Base-by-base conservation (phyloP, 371 early-diverging fungal species). In the Apophysomyces elegans region DNA sequence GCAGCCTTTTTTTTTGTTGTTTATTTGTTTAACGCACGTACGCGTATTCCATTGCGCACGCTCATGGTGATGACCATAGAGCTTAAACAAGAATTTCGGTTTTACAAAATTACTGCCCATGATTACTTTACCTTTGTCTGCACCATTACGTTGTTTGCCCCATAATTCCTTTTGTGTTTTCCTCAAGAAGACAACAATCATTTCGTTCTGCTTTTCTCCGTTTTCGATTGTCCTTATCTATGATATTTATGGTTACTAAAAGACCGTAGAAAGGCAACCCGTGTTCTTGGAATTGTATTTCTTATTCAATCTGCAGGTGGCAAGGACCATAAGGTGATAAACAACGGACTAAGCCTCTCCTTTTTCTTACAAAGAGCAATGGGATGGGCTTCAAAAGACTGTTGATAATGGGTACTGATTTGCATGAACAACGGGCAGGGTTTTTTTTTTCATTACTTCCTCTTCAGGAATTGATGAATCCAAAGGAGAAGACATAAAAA, bases 391-490 rank as follows among this genome's bases (percentile, higher is more conserved):
- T 2, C 32, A 26, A 26, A 26, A 26, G 32, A 26, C 2, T 26
- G 32, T 2, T 26, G 32, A 2, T 26, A 26, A 3, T 26, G 32
- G 32, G 32, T 26, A 26, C 9, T 50, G 54, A 21, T 21, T 50
- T 50, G 21, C 54, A 50, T 50, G 54, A 26, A 50, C 54, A 50
- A 50, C 21, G 54, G 32, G 21, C 54, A 50, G 54, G 54, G 54
- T 50, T 5, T 18, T 21, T 21, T 21, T 41, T 50, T 50, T 50
- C 54, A 50, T 50, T 50, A 50, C 54, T 50, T 50, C 54, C 54
- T 16, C 54, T 50, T 50, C 54, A 32, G 54, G 54, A 50, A 50
- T 50, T 50, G 21, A 50, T 50, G 54, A 50, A 50, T 9, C 54
- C 54, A 50, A 50, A 50, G 54, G 54, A 21, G 54, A 50, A 26